Percentiles rank a stretch among this genome's conserved stretches.
Conservation (phyloP, 2,329 filamentous ascomycete genomes). For the Teratosphaeriaceae sp. region DNA sequence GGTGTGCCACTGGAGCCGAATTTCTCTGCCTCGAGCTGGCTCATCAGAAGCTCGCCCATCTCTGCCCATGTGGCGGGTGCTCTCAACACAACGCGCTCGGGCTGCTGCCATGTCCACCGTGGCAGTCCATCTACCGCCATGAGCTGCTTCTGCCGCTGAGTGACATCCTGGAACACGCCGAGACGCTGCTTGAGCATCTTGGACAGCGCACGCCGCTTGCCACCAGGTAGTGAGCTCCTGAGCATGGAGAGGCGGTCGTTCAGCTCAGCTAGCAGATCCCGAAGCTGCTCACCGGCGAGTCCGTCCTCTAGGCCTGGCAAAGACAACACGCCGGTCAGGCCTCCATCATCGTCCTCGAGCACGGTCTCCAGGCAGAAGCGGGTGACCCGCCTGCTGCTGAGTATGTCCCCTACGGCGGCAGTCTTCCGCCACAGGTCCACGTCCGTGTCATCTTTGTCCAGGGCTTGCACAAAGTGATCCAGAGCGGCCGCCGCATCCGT, state of each 20-base stretch:
- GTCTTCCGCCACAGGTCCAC: conserved; percentile 58
- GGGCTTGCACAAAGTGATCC: conserved; percentile 52
- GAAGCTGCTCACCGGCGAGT: conserved; percentile 47
- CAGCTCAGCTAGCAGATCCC: conserved; percentile 42
- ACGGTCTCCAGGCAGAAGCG: conserved; percentile 59
- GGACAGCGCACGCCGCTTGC: conserved; percentile 45
- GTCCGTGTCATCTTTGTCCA: conserved; percentile 60
- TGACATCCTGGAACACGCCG: conserved; percentile 46
- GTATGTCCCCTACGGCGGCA: conserved; percentile 50
- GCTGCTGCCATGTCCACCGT: conserved; percentile 3
- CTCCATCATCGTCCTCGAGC: conserved; percentile 54
- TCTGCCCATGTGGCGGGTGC: conserved; percentile 27
- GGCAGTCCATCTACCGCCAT: conserved; percentile 4
- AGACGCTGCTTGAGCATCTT: conserved; percentile 47
- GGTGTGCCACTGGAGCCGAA: conserved; percentile 14
- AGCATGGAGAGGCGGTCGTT: conserved; percentile 50
- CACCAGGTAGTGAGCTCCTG: conserved; percentile 44
- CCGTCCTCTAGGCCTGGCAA: conserved; percentile 54
- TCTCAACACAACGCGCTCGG: conserved; percentile 17
- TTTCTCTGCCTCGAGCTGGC: conserved; percentile 23
- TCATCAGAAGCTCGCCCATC: conserved; percentile 25
- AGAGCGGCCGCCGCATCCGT: conserved; percentile 40
- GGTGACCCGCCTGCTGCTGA: conserved; percentile 52
- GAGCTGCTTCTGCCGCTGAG: conserved; percentile 10
- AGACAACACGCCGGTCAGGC: conserved; percentile 46